phyloP scores from a whole-genome alignment of 306 rosid genomes.

The Canavalia ensiformis region DNA sequence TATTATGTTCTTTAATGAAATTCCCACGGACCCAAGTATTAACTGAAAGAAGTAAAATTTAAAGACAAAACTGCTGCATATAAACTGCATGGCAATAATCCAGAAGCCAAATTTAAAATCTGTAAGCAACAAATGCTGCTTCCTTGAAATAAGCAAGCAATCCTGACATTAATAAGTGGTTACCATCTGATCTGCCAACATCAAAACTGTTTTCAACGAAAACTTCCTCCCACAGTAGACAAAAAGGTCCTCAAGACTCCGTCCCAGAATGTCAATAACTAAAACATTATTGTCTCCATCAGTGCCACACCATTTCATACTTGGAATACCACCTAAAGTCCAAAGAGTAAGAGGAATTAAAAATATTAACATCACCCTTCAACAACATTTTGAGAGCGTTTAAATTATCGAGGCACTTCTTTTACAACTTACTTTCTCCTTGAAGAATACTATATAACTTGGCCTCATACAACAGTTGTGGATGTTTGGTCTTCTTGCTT shows the following conservation, averaged over 20 bases:
- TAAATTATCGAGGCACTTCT: conserved; percentile 38
- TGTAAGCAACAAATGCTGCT: conserved; percentile 23
- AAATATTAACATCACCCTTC: conserved; percentile 3
- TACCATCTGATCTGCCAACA: conserved; percentile 99
- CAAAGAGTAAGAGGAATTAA: conserved; percentile 31
- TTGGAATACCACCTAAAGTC: conserved; percentile 81
- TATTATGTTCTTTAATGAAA: conserved; percentile 16
- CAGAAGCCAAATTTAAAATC: conserved; percentile 1
- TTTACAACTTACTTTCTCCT: conserved; percentile 71
- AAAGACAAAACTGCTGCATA: conserved; percentile 34
- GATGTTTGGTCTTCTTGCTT: conserved; percentile 71
- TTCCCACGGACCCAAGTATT: neutral
- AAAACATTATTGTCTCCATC: conserved; percentile 88
- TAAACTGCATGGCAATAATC: conserved; percentile 15
- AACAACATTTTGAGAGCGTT: neutral
- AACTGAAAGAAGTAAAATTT: conserved; percentile 19
- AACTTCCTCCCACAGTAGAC: conserved; percentile 89
- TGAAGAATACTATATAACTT: conserved; percentile 67
- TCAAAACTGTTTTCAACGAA: conserved; percentile 84
- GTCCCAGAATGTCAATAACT: conserved; percentile 89
- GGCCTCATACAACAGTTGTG: conserved; percentile 74
- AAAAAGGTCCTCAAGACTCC: conserved; percentile 96
- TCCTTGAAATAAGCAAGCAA: conserved; percentile 37
- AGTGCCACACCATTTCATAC: conserved; percentile 83
- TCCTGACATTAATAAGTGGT: conserved; percentile 31